phyloP scores from a whole-genome alignment of 2,329 filamentous ascomycete species.

The Mycogone perniciosa region DNA sequence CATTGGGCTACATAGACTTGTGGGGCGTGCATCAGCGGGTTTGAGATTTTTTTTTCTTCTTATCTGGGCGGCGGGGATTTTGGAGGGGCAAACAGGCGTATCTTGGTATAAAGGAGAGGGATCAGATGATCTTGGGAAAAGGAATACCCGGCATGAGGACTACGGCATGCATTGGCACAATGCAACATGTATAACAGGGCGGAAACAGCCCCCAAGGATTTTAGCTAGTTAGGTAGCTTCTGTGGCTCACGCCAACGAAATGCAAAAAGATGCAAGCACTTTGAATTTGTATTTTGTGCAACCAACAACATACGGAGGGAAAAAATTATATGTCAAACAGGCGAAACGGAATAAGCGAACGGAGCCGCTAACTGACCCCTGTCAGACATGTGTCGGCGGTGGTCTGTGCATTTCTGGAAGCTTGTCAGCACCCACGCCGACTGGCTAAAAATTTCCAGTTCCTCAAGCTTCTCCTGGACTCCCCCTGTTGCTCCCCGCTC shows the following conservation, averaged over 20 bases:
- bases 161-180: background rate
- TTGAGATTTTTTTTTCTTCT: too few relatives aligned
- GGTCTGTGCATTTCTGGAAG: conserved; percentile 20
- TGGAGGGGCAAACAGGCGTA: background rate
- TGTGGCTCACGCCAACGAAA: background rate
- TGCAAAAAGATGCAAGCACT: too few relatives aligned
- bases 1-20: background rate
- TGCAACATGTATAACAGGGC: background rate
- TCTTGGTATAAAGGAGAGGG: background rate
- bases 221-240: background rate
- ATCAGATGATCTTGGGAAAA: background rate
- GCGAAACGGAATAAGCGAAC: conserved; percentile 12
- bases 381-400: conserved; percentile 25
- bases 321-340: background rate
- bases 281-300: too few relatives aligned
- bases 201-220: background rate
- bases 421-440: conserved; percentile 7
- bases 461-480: background rate
- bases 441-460: conserved; percentile 15
- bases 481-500: background rate
- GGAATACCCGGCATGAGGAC: background rate
- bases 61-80: background rate
- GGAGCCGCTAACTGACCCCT: conserved; percentile 25
- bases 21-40: too few relatives aligned
- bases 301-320: too few relatives aligned